Base-by-base conservation (phyloP, 2,329 filamentous ascomycete species). In the Cyphellophora europaea region DNA sequence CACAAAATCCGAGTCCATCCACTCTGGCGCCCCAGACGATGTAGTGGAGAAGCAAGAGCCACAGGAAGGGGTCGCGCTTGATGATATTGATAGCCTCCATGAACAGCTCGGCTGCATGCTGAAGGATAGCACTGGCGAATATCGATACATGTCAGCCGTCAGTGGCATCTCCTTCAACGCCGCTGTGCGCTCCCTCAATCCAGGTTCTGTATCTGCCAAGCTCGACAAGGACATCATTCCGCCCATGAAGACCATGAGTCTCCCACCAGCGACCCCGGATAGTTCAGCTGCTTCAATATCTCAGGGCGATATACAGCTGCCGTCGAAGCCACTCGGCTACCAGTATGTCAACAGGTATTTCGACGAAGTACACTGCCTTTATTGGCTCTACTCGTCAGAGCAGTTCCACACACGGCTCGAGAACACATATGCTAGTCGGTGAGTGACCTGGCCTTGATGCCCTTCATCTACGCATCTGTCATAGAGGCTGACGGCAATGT, bases 301-400 rank as follows among this genome's bases (percentile, higher is more conserved):
- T 15, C 30, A 6, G 17, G 11, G 6, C 14, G n/a, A 32, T 13
- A 17, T 17, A 8, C 17, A 16, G 12, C n/a, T 32, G 6, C 30
- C 30, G 6, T 16, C 13, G 6, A 32, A 32, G 16, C 12, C 13
- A 16, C 6, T 32, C 18, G 13, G 12, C 12, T 17, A 6, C 12
- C 6, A 13, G n/a, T 32, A 32, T n/a, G 14, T 32, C n/a, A 15
- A 13, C 6, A n/a, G 12, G 13, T 32, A 32, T n/a, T 32, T 32
- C 14, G 11, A n/a, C 6, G 12, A 32, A 15, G 30, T 32, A 4
- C 30, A 32, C 17, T 32, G 30, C 16, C 6, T 32, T 12, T 32
- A 32, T 16, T 32, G 30, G 30, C 30, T 32, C 6, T 32, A 32
- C n/a, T 32, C 30, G 11, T 15, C 30, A 10, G 30, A 32, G 17